Conservation (phyloP, 2,329 filamentous ascomycete genomes). For the Orbilia quercus region DNA sequence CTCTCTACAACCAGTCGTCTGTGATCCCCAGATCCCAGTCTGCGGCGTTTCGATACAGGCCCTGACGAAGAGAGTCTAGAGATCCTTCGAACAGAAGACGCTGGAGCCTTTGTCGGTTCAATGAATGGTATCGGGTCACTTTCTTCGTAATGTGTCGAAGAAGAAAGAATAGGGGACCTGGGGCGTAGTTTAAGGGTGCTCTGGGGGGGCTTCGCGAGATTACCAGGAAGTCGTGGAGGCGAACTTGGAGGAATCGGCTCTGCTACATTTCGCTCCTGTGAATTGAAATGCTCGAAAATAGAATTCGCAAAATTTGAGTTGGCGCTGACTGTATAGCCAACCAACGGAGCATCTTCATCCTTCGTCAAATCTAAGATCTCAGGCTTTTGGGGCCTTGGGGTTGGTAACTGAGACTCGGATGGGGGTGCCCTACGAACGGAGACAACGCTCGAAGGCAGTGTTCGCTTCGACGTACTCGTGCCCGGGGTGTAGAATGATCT, state of each 20-base stretch:
- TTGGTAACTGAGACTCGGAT: conserved; percentile 20
- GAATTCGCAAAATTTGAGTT: conserved; percentile 14
- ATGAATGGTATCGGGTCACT: conserved; percentile 37
- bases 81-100: conserved; percentile 19
- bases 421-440: conserved; percentile 24
- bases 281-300: conserved; percentile 4
- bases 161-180: conserved; percentile 17
- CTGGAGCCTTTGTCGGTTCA: conserved; percentile 15
- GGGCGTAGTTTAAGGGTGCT: conserved; percentile 5
- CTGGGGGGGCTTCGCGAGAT: not conserved
- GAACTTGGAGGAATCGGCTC: conserved; percentile 25
- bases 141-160: conserved; percentile 20
- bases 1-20: conserved; percentile 34
- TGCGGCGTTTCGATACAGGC: conserved; percentile 26
- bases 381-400: conserved; percentile 1
- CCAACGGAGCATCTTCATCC: not conserved
- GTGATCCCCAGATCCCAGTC: not conserved
- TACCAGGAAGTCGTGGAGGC: conserved; percentile 7
- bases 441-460: not conserved
- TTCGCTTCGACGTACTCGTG: not conserved
- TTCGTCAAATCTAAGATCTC: not conserved
- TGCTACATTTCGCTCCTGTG: not conserved
- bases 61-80: conserved; percentile 18
- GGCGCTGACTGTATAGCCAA: not conserved
- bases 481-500: conserved; percentile 15